These are phyloP conservation scores for Schizothecium vesticola DNA, from an alignment of 495 filamentous ascomycete species.

Conservation along the genomic window DNA sequence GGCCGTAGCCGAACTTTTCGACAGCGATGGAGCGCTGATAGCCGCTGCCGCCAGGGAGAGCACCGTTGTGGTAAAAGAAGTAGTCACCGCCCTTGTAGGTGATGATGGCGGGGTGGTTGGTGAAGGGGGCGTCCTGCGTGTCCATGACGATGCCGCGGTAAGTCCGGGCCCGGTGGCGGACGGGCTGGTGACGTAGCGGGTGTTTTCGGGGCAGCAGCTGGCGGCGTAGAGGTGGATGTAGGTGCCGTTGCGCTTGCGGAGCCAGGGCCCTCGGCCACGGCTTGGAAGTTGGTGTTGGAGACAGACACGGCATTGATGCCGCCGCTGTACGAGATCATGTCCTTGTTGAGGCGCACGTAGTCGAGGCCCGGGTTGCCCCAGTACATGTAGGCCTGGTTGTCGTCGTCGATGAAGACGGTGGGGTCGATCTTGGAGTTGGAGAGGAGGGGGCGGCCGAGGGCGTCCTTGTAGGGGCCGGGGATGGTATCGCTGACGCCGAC, in stretches of 20 bases:
- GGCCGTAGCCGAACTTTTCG: not conserved
- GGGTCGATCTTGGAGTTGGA: constrained; percentile 2
- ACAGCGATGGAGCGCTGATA: not conserved
- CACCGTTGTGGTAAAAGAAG: not conserved
- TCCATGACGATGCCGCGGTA: not conserved
- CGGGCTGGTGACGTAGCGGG: not conserved
- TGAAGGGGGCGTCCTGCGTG: not conserved
- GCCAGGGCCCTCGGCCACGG: not conserved
- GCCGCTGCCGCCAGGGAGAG: not conserved
- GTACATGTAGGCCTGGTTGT: not conserved
- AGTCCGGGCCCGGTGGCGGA: not conserved
- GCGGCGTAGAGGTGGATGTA: not conserved
- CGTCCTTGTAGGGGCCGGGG: not conserved
- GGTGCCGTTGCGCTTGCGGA: not conserved
- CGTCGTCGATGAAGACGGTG: constrained; percentile 10
- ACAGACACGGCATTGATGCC: not conserved
- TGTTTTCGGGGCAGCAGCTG: not conserved
- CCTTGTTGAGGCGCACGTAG: not conserved
- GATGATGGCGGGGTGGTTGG: not conserved
- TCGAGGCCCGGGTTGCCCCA: not conserved
- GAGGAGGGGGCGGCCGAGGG: not conserved
- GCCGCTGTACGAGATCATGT: not conserved
- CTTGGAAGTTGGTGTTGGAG: not conserved
- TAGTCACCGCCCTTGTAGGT: not conserved
- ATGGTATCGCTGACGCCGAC: not conserved